These are phyloP conservation scores for Pichia sp. DNA, from an alignment of 1,139 yeast genomes.

Conservation along the genomic window DNA sequence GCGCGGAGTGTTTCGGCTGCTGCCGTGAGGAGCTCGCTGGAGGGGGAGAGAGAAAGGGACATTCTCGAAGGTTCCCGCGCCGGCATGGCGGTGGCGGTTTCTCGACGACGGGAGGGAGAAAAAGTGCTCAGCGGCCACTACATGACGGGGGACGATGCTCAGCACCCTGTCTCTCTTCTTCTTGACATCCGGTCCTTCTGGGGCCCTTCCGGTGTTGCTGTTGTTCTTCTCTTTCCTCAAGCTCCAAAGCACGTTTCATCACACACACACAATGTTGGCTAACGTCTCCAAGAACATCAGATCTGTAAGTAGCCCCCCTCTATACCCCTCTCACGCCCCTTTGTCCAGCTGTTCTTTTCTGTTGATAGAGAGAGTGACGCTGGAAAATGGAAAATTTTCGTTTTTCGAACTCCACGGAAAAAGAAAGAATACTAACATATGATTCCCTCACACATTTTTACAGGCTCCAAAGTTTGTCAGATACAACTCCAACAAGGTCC, in stretches of 20 bases:
- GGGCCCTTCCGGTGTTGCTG: neutral
- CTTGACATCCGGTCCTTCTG: neutral
- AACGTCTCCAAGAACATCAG: slow-evolving; percentile 32
- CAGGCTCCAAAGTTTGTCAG: slow-evolving; percentile 35
- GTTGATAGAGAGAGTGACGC: too few relatives aligned
- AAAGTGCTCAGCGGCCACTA: neutral
- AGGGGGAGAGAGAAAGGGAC: neutral
- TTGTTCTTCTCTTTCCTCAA: neutral
- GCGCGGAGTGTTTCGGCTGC: neutral
- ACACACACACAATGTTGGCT: slow-evolving; percentile 27
- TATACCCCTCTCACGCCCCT: too few relatives aligned
- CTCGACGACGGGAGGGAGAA: slow-evolving; percentile 8
- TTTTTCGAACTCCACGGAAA: too few relatives aligned
- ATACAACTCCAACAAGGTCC: slow-evolving; percentile 50
- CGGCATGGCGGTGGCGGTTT: neutral
- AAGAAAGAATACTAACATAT: neutral
- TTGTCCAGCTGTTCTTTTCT: slow-evolving; percentile 3
- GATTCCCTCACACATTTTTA: neutral
- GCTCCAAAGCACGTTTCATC: neutral
- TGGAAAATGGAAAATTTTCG: too few relatives aligned
- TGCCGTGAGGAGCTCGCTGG: too few relatives aligned
- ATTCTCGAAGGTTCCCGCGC: neutral
- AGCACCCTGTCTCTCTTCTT: neutral
- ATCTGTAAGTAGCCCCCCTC: slow-evolving; percentile 25
- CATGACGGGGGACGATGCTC: too few relatives aligned